phyloP scores from a whole-genome alignment of 805 yeast species.

The Monosporozyma servazzii region DNA sequence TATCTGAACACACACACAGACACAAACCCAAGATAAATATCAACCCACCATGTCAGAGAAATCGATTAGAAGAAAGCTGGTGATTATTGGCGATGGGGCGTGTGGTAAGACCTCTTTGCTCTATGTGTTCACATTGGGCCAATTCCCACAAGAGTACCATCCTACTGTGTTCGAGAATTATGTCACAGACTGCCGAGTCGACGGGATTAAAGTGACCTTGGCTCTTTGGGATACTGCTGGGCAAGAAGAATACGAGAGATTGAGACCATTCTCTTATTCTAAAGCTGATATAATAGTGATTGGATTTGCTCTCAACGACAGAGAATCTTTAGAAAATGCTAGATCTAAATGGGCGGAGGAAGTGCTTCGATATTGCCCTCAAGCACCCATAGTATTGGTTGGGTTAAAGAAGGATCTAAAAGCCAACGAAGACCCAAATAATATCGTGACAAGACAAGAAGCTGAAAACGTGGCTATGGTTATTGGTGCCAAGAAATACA shows the following conservation, averaged over 20 bases:
- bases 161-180: constrained; percentile 94
- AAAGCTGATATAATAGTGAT: constrained; percentile 80
- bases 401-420: constrained; percentile 83
- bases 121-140: constrained; percentile 88
- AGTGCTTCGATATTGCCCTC: constrained; percentile 71
- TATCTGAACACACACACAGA: background rate
- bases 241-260: constrained; percentile 87
- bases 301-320: constrained; percentile 78
- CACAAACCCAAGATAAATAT: background rate
- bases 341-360: constrained; percentile 81
- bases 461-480: constrained; percentile 66
- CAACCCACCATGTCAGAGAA: constrained; percentile 20
- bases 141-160: constrained; percentile 84
- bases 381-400: constrained; percentile 65
- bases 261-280: constrained; percentile 80
- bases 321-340: constrained; percentile 79
- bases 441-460: constrained; percentile 31
- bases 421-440: background rate
- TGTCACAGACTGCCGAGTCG: constrained; percentile 89
- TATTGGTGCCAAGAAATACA: constrained; percentile 73
- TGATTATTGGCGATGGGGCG: constrained; percentile 91
- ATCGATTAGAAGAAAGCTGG: constrained; percentile 58
- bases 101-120: constrained; percentile 87
- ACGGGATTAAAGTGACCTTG: constrained; percentile 81
- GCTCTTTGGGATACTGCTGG: constrained; percentile 97